Conservation (phyloP, 2,329 filamentous ascomycete species). For the Botrytis paeoniae region DNA sequence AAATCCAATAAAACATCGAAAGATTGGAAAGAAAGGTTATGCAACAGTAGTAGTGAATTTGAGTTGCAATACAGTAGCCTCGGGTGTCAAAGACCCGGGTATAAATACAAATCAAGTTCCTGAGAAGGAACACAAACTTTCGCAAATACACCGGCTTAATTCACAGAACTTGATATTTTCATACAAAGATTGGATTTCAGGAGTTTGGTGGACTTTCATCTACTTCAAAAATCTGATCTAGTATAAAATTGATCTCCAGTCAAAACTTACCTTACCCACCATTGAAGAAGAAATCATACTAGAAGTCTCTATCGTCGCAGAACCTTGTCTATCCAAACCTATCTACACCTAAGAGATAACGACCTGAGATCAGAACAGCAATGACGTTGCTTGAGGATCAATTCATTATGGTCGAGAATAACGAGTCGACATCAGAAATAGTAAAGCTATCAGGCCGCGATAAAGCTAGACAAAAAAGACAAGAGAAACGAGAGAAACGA, state of each 20-base stretch:
- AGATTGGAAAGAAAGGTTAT: not conserved
- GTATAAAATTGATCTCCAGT: not conserved
- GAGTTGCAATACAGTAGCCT: not conserved
- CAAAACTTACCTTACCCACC: not conserved
- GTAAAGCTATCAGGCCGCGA: not conserved
- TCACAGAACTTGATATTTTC: not conserved
- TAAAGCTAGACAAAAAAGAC: not conserved
- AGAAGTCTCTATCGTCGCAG: not conserved
- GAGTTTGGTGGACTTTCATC: not conserved
- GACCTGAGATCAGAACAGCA: too few relatives aligned
- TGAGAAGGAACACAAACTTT: not conserved
- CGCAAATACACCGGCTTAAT: not conserved
- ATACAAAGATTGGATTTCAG: not conserved
- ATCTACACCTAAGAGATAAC: too few relatives aligned
- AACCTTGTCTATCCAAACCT: not conserved
- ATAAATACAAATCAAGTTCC: not conserved
- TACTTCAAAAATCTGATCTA: not conserved
- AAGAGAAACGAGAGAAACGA: not conserved
- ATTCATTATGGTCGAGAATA: not conserved
- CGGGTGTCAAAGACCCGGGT: not conserved
- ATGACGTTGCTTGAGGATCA: not conserved
- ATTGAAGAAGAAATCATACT: not conserved
- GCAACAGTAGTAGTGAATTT: not conserved
- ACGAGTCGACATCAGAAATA: not conserved
- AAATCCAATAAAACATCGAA: not conserved